These are phyloP conservation scores for Colletotrichum sublineola DNA, from an alignment of 2,329 filamentous ascomycete genomes.

Conservation along the genomic window DNA sequence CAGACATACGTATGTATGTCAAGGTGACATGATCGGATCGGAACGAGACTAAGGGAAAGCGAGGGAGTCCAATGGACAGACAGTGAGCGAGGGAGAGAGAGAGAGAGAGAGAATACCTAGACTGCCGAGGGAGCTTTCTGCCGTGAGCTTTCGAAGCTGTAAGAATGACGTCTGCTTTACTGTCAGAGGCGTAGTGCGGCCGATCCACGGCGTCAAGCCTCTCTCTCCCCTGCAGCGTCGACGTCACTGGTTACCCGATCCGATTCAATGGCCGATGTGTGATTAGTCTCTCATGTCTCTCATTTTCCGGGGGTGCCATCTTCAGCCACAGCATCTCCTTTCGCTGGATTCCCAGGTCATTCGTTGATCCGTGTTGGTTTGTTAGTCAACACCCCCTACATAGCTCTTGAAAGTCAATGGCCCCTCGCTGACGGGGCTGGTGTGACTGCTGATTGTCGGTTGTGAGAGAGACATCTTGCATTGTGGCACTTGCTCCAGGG, in stretches of 20 bases:
- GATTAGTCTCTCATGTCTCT: constrained; percentile 5
- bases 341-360: neutral
- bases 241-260: constrained; percentile 32
- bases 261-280: constrained; percentile 9
- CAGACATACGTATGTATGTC: constrained; percentile 9
- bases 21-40: neutral
- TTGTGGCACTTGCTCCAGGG: neutral
- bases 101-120: neutral
- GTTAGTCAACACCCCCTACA: neutral
- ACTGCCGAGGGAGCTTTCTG: neutral
- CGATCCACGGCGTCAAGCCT: constrained; percentile 28
- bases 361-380: neutral
- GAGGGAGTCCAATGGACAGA: neutral
- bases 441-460: neutral
- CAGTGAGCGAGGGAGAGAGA: neutral
- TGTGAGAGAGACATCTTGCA: neutral
- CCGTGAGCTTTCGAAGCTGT: constrained; percentile 22
- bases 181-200: neutral
- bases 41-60: neutral
- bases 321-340: neutral
- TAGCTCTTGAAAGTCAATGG: neutral
- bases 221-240: neutral
- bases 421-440: neutral
- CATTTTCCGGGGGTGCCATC: neutral
- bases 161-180: constrained; percentile 35